Percentiles rank a stretch among this genome's conserved stretches.
These are phyloP conservation scores for Barnettozyma californica DNA, from an alignment of 805 yeast species.

Conservation along the genomic window DNA sequence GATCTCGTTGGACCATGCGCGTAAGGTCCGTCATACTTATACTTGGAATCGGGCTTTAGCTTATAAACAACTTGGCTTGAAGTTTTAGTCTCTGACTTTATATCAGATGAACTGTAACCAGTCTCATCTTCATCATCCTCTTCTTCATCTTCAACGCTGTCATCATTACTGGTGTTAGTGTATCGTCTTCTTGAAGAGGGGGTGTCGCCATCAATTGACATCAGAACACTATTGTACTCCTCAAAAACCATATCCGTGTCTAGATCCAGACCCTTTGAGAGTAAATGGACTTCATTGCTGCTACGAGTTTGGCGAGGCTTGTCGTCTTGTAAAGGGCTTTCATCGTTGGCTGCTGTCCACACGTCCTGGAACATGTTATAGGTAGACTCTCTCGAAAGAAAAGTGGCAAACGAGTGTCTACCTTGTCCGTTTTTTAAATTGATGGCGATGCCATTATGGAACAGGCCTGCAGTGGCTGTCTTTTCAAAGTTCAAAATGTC, in stretches of 20 bases:
- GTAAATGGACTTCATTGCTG: slow-evolving; percentile 9
- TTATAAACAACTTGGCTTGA: slow-evolving; percentile 26
- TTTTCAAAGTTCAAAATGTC: slow-evolving; percentile 75
- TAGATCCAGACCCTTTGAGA: slow-evolving; percentile 16
- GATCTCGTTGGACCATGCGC: slow-evolving; percentile 54
- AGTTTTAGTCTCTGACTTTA: slow-evolving; percentile 8
- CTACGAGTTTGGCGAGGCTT: neutral
- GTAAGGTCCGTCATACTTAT: slow-evolving; percentile 57
- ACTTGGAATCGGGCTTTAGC: slow-evolving; percentile 35
- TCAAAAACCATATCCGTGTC: slow-evolving; percentile 15
- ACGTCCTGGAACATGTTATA: slow-evolving; percentile 47
- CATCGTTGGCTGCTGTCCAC: slow-evolving; percentile 19
- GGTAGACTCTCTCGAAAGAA: slow-evolving; percentile 75
- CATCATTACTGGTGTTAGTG: slow-evolving; percentile 22
- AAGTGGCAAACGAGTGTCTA: slow-evolving; percentile 80
- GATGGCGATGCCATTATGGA: slow-evolving; percentile 76
- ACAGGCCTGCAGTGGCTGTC: slow-evolving; percentile 79
- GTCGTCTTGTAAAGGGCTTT: neutral
- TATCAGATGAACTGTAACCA: slow-evolving; percentile 3
- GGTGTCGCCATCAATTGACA: slow-evolving; percentile 41
- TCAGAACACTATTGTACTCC: slow-evolving; percentile 31
- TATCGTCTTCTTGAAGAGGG: slow-evolving; percentile 18
- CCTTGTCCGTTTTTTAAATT: slow-evolving; percentile 31
- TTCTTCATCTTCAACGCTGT: slow-evolving; percentile 19
- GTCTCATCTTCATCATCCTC: slow-evolving; percentile 2